phyloP scores from a whole-genome alignment of 106 monocot genomes.

The Vanilla planifolia region DNA sequence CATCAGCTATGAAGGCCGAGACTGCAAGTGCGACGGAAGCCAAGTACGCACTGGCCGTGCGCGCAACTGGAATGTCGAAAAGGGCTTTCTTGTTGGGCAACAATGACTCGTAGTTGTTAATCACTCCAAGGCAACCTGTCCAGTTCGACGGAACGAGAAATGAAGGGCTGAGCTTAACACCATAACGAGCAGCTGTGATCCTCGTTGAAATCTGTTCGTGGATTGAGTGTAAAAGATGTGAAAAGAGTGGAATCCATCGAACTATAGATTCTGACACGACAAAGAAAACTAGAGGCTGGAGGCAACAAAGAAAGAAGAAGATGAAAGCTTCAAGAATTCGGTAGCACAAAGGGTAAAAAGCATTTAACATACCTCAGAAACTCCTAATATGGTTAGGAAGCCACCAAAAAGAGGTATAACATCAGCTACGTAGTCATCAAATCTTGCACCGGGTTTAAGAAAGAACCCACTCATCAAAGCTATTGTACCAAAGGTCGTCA shows the following conservation, averaged over 20 bases:
- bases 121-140: conserved; percentile 89
- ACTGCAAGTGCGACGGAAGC: conserved; percentile 65
- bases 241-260: no score
- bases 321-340: no score
- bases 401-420: conserved; percentile 82
- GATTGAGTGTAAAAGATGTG: no score
- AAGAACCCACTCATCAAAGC: conserved; percentile 90
- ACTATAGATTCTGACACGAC: no score
- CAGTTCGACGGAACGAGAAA: conserved; percentile 88
- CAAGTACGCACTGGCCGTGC: conserved; percentile 80
- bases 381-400: conserved; percentile 68
- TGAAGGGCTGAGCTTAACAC: conserved; percentile 84
- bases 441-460: conserved; percentile 73
- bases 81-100: conserved; percentile 81
- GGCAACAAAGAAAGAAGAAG: no score
- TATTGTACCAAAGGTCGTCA: conserved; percentile 81
- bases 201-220: conserved; percentile 59
- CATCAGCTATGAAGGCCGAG: conserved; percentile 71
- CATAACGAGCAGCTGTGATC: conserved; percentile 65
- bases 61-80: conserved; percentile 82
- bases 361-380: conserved; percentile 53
- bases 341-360: background rate
- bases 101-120: conserved; percentile 83
- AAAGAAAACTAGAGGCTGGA: no score
- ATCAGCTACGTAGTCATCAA: conserved; percentile 73